phyloP scores from a whole-genome alignment of 352 stramenopile species.

The Phytophthora sp. region DNA sequence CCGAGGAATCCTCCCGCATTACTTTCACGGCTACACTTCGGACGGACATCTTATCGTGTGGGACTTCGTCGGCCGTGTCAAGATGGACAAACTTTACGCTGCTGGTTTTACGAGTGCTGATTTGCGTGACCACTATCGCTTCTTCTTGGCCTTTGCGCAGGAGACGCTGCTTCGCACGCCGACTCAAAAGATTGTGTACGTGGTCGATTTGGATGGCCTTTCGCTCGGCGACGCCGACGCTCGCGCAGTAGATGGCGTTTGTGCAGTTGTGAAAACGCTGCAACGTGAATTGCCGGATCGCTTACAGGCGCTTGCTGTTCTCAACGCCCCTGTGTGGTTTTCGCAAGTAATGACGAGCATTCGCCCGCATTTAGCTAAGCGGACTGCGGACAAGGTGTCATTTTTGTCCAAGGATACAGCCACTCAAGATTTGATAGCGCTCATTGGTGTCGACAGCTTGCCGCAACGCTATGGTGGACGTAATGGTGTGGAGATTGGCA shows the following conservation, averaged over 20 bases:
- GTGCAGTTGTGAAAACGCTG: constrained; percentile 56
- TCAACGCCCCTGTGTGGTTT: constrained; percentile 83
- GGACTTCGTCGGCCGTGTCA: constrained; percentile 82
- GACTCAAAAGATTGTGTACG: constrained; percentile 74
- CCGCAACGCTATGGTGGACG: constrained; percentile 74
- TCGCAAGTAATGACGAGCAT: constrained; percentile 77
- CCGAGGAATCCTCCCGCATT: constrained; percentile 73
- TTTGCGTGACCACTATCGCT: constrained; percentile 76
- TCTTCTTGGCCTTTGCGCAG: constrained; percentile 77
- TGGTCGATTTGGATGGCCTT: constrained; percentile 80
- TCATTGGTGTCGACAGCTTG: constrained; percentile 76
- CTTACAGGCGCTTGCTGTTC: constrained; percentile 59
- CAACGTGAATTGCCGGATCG: constrained; percentile 72
- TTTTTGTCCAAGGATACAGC: constrained; percentile 56
- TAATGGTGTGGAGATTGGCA: constrained; percentile 79
- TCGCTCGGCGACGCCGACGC: constrained; percentile 74
- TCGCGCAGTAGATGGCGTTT: constrained; percentile 67
- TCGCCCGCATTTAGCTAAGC: constrained; percentile 59
- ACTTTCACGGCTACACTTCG: constrained; percentile 77
- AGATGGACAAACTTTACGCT: constrained; percentile 73
- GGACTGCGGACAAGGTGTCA: constrained; percentile 68
- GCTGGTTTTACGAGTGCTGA: constrained; percentile 77
- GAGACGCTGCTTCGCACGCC: constrained; percentile 67
- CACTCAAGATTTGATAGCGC: constrained; percentile 52
- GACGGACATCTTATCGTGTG: constrained; percentile 74